Evolutionary conservation across 768 basidiomycete species (phyloP).

Genomic region (Suillus discolor): DNA sequence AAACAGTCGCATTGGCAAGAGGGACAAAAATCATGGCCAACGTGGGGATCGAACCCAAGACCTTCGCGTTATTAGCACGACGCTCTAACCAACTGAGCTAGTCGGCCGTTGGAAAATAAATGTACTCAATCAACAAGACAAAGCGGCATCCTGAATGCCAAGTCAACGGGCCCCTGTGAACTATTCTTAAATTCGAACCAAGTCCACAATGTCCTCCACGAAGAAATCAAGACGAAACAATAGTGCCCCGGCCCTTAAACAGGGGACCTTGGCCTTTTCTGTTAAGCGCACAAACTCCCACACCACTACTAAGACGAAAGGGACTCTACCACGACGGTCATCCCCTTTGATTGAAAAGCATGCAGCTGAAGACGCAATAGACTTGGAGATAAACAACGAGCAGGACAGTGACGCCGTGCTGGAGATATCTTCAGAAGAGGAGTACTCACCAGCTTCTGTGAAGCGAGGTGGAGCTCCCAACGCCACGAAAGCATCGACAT

Average conservation of each 20-base stretch:
- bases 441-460: slow-evolving; percentile 10
- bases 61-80: slow-evolving; percentile 64
- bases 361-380: slow-evolving; percentile 4
- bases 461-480: slow-evolving; percentile 21
- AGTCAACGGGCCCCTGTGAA: neutral
- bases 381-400: slow-evolving; percentile 2
- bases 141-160: neutral
- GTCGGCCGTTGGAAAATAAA: slow-evolving; percentile 26
- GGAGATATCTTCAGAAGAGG: slow-evolving; percentile 28
- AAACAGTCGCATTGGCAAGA: too few species aligned
- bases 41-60: slow-evolving; percentile 73
- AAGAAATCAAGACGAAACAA: neutral
- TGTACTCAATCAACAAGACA: accelerated
- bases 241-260: slow-evolving; percentile 36
- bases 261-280: slow-evolving; percentile 47
- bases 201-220: neutral
- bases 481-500: slow-evolving; percentile 20
- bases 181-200: slow-evolving; percentile 1
- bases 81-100: slow-evolving; percentile 56
- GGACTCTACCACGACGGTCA: slow-evolving; percentile 3
- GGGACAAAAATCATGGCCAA: slow-evolving; percentile 45
- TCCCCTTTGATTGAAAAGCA: slow-evolving; percentile 9
- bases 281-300: slow-evolving; percentile 46
- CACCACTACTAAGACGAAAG: slow-evolving; percentile 21
- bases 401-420: neutral